Percentiles rank a stretch among this genome's conserved stretches.
Conservation (phyloP, 495 filamentous ascomycete species). For the Penicillium argentinense region DNA sequence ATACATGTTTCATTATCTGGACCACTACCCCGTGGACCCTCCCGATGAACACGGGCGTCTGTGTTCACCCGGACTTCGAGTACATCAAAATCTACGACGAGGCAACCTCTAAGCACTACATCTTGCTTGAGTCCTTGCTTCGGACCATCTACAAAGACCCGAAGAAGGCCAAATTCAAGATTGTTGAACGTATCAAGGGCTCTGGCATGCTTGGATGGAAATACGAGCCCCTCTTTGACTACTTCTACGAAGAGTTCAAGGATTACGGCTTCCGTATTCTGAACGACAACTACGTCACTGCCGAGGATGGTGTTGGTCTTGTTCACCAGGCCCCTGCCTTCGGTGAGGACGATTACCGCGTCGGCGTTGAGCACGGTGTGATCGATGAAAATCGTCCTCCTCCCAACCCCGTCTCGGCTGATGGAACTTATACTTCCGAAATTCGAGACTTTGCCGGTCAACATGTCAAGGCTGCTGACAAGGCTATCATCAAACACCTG, state of each 20-base stretch:
- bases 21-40: constrained; percentile 96
- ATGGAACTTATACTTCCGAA: constrained; percentile 76
- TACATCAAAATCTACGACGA: constrained; percentile 92
- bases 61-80: constrained; percentile 85
- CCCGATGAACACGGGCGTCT: constrained; percentile 64
- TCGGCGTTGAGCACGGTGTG: constrained; percentile 74
- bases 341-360: constrained; percentile 94
- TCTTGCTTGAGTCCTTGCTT: constrained; percentile 83
- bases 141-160: constrained; percentile 90
- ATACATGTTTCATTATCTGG: constrained; percentile 81
- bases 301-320: constrained; percentile 90
- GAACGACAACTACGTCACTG: constrained; percentile 86
- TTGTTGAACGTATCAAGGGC: constrained; percentile 78
- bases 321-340: constrained; percentile 96
- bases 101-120: constrained; percentile 76
- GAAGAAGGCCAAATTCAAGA: constrained; percentile 96
- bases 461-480: constrained; percentile 93
- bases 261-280: constrained; percentile 81
- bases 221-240: constrained; percentile 89
- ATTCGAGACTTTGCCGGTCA: constrained; percentile 84
- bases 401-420: constrained; percentile 86
- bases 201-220: constrained; percentile 88
- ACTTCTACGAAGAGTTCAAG: constrained; percentile 93
- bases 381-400: constrained; percentile 74
- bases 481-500: constrained; percentile 88